These are phyloP conservation scores for Nicotiana otophora DNA, from an alignment of 257 asterid species.

Conservation along the genomic window DNA sequence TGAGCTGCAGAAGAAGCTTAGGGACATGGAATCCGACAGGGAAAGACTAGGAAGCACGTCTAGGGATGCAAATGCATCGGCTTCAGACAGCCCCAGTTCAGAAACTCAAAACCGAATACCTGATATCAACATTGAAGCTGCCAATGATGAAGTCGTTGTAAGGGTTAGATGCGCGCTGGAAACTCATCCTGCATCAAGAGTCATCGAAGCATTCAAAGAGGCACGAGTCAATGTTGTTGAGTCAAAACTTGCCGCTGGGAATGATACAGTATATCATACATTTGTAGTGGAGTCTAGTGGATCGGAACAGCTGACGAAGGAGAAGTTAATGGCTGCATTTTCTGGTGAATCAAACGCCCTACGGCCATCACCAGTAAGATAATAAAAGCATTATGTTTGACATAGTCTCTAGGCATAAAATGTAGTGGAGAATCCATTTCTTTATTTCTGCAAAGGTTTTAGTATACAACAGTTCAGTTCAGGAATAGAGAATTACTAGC, in stretches of 20 bases:
- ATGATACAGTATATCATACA: constrained; percentile 59
- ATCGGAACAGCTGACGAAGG: constrained; percentile 60
- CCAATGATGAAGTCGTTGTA: constrained; percentile 40
- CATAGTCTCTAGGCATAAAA: background rate
- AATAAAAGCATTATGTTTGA: constrained; percentile 3
- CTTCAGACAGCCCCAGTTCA: constrained; percentile 25
- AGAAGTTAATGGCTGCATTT: constrained; percentile 55
- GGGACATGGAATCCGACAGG: constrained; percentile 52
- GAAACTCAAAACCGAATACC: constrained; percentile 21
- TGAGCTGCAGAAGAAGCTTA: constrained; percentile 69
- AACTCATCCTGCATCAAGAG: constrained; percentile 61
- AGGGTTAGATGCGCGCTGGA: constrained; percentile 54
- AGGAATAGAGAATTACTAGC: constrained; percentile 9
- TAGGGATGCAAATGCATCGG: constrained; percentile 35
- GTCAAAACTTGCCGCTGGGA: constrained; percentile 44
- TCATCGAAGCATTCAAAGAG: constrained; percentile 51
- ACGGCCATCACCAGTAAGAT: constrained; percentile 22
- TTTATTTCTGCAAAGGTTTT: constrained; percentile 11
- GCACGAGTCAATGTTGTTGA: constrained; percentile 49
- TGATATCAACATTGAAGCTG: constrained; percentile 34
- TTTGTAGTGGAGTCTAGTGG: constrained; percentile 65
- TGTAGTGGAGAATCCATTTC: background rate
- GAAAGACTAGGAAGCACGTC: constrained; percentile 34
- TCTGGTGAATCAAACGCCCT: constrained; percentile 34
- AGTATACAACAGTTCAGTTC: constrained; percentile 6